Evolutionary conservation across 768 basidiomycete species (phyloP), one percentile per base, ranked within the genome.

Genomic region (Coprinellus aureogranulatus): DNA sequence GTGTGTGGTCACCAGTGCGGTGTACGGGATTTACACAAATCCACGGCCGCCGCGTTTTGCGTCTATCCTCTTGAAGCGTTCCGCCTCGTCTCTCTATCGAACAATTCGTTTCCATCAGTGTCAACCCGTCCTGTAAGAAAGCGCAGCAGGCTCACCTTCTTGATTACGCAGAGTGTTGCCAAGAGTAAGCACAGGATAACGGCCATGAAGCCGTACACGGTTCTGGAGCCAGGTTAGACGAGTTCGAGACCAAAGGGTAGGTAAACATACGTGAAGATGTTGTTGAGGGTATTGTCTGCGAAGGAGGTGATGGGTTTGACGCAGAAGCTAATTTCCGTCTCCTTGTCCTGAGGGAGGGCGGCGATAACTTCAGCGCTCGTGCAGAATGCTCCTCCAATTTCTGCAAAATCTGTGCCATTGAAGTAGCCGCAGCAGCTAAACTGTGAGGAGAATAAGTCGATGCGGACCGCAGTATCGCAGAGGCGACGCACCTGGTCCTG

Each of bases 41-140:
- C 91, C 90, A 60, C 79, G 76, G 50, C 92, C 91, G 61, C 91
- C 92, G 61, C 90, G 87, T 75, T 95, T 96, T 55, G 84, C 83
- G 63, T 95, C 92, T 61, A 96, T 95, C 74, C 81, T 89, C 78
- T 83, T 86, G 81, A 96, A 95, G 34, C 93, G 86, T 64, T 89
- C 88, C 56, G 82, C 78, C 72, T 94, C 50, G 30, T 52, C 18
- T 16, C 50, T 31, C 50, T 52, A 30, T 9, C 18, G 22, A 39
- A n/a, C 20, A 8, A n/a, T 37, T 52, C 87, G 34, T 34, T 68
- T 86, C 76, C 64, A 92, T 82, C 90, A 92, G 75, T 51, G 52
- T n/a, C 53, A 34, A 18, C 42, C 58, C 47, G 30, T 37, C 16
- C 39, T 45, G 37, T 57, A 40, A 47, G 47, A 49, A 51, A 53